Evolutionary conservation across 192 early-diverging fungal species (phyloP), one percentile per base, ranked within the genome.

Genomic region (Lunasporangiospora selenospora): DNA sequence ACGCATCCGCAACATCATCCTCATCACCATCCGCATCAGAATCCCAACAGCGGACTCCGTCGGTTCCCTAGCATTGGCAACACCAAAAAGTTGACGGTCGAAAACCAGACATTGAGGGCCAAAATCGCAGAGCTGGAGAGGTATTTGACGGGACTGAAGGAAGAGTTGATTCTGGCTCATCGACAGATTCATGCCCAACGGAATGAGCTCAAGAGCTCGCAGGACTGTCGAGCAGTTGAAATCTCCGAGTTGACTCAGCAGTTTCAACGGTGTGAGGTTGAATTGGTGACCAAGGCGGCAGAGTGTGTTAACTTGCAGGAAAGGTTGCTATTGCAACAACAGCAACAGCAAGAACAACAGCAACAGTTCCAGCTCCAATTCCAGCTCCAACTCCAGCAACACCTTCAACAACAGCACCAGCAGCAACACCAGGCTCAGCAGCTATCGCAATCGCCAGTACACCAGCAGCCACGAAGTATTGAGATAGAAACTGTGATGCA

Each of bases 71-170:
- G 54, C 21, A 62, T 73, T 26, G 67, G 67, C 36, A 58, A 47
- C 33, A 61, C 50, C 23, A 63, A 62, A 19, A 73, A 73, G 26
- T 24, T 73, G 23, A 50, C 32, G 1, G 13, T 52, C 18, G 69
- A 63, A 23, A 73, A 63, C 30, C 4, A 30, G 23, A 73, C 61
- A 12, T 33, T 73, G 1, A 49, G 61, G 26, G 61, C 60, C 53
- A 73, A 73, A 48, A 50, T 73, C 36, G 16, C 30, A 0, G 69
- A 73, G 12, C 30, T 73, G 43, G 69, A 73, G 18, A 59, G 69
- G 13, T 63, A 73, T 37, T 21, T 73, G 47, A 58, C 48, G 9
- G 69, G 69, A 3, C 10, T 73, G 32, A 73, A 73, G 32, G 69
- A 63, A 24, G 69, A 63, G n/a, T 24, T 73, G 16, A 58, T 73